Evolutionary conservation across 495 filamentous ascomycete species (phyloP), one percentile per base, ranked within the genome.

Genomic region (Daldinia vernicosa): DNA sequence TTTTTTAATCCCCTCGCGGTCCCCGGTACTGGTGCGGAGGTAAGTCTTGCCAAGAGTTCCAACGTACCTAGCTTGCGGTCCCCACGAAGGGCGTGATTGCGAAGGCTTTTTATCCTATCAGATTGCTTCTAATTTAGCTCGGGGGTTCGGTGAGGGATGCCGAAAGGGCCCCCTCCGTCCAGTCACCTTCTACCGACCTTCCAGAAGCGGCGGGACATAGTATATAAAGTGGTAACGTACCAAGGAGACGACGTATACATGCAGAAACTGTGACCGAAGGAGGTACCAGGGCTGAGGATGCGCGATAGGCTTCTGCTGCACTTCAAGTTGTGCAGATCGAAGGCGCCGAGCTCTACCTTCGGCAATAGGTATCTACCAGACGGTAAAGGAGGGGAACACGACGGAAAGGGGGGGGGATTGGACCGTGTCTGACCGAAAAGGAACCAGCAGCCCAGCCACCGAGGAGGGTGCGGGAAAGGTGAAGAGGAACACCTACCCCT

Each of bases 131-230:
- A 72, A 54, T 58, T 66, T 72, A 70, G 69, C 75, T 75, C 75
- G 75, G 75, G 72, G 68, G 69, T 74, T 77, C 75, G 75, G 75
- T 77, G 75, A 77, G 74, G 75, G 63, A 69, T 75, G 75, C 75
- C 75, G 75, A 77, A 60, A 57, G 62, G 62, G 17, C 39, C 64
- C 66, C 60, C 67, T 74, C 71, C 70, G 57, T 63, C 67, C 70
- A 75, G 70, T 77, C 66, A 72, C 63, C 67, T 77, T 77, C 75
- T 72, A 75, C 75, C 66, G 75, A 77, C 75, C 75, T 77, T 77
- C 75, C 75, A 77, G 75, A 77, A 77, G 69, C 57, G 69, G 75
- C 58, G 62, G 66, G 52, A 70, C 58, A 64, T 69, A 69, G 58
- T 67, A 59, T 61, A 59, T 55, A 54, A 57, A 56, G 69, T 69